A percentile compares a stretch with the other conserved stretches of the same genome.
Evolutionary conservation across 2,329 filamentous ascomycete species (phyloP).

Genomic region (Teratosphaeria nubilosa): DNA sequence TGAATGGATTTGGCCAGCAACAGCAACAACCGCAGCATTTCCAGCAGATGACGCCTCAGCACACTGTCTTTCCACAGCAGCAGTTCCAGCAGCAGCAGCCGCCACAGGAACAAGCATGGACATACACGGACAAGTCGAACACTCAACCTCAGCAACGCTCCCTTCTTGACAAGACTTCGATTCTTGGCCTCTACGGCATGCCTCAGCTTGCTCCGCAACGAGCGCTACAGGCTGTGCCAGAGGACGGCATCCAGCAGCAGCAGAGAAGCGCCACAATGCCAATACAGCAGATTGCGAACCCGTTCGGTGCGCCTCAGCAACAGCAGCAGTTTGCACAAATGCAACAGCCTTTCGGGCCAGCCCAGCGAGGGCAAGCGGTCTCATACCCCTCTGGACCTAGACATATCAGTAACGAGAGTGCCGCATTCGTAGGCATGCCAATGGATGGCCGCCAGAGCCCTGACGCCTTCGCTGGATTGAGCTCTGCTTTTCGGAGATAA

Average conservation of each 20-base stretch:
- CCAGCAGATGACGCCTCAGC: constrained; percentile 14
- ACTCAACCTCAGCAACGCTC: constrained; percentile 27
- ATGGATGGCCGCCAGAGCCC: constrained; percentile 63
- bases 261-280: constrained; percentile 30
- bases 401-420: constrained; percentile 59
- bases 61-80: constrained; percentile 16
- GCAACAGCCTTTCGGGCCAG: constrained; percentile 19
- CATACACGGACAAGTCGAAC: constrained; percentile 16
- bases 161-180: constrained; percentile 59
- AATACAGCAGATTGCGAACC: constrained; percentile 4
- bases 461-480: constrained; percentile 69
- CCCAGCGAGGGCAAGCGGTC: constrained; percentile 9
- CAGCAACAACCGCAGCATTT: constrained; percentile 25
- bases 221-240: constrained; percentile 25
- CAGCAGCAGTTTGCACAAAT: constrained; percentile 12
- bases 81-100: constrained; percentile 28
- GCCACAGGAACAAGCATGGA: constrained; percentile 28
- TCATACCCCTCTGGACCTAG: constrained; percentile 20
- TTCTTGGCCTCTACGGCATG: constrained; percentile 62
- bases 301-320: not conserved
- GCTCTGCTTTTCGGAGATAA: constrained; percentile 40
- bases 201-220: constrained; percentile 42
- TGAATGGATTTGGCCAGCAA: not conserved
- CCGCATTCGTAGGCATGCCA: constrained; percentile 51
- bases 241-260: constrained; percentile 25